A percentile compares a stretch with the other conserved stretches of the same genome.
Evolutionary conservation across 2,329 filamentous ascomycete genomes (phyloP).

Genomic region (Diaporthe nobilis): DNA sequence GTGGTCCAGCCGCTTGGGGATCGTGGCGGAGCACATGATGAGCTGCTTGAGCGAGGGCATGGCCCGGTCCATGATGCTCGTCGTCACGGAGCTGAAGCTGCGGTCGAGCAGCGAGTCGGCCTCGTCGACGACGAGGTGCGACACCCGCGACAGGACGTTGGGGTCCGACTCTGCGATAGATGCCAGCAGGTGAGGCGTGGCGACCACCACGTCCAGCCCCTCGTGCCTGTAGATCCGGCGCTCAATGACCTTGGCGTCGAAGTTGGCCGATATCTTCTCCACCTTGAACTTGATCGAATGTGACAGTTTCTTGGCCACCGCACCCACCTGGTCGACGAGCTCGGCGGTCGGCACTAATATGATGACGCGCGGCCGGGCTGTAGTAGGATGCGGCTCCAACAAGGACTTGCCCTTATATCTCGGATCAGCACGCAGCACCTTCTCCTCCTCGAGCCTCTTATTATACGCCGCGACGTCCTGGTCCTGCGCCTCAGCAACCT

Average conservation of each 20-base stretch:
- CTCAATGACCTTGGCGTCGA: constrained; percentile 84
- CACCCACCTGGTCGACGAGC: constrained; percentile 88
- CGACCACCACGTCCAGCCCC: constrained; percentile 88
- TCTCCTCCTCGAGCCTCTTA: constrained; percentile 67
- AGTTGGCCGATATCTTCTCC: constrained; percentile 83
- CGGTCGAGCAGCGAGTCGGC: constrained; percentile 96
- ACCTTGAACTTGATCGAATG: constrained; percentile 91
- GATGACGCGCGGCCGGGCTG: constrained; percentile 84
- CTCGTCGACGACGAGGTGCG: constrained; percentile 92
- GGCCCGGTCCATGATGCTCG: constrained; percentile 84
- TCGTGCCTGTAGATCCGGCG: constrained; percentile 84
- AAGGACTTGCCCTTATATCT: constrained; percentile 74
- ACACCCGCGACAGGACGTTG: constrained; percentile 91
- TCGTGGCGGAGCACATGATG: constrained; percentile 95
- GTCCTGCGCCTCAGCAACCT: constrained; percentile 78
- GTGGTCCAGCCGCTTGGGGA: constrained; percentile 89
- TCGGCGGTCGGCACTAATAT: constrained; percentile 94
- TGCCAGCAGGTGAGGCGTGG: constrained; percentile 90
- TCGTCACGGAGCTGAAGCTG: constrained; percentile 88
- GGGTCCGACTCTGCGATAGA: constrained; percentile 92
- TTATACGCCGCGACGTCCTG: constrained; percentile 70
- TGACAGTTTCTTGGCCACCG: constrained; percentile 84
- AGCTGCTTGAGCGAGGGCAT: constrained; percentile 87
- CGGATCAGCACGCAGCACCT: constrained; percentile 67
- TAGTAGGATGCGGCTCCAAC: constrained; percentile 79